Evolutionary conservation across 305 asterid species (phyloP), one percentile per base, ranked within the genome.

Genomic region (Nicotiana rustica): DNA sequence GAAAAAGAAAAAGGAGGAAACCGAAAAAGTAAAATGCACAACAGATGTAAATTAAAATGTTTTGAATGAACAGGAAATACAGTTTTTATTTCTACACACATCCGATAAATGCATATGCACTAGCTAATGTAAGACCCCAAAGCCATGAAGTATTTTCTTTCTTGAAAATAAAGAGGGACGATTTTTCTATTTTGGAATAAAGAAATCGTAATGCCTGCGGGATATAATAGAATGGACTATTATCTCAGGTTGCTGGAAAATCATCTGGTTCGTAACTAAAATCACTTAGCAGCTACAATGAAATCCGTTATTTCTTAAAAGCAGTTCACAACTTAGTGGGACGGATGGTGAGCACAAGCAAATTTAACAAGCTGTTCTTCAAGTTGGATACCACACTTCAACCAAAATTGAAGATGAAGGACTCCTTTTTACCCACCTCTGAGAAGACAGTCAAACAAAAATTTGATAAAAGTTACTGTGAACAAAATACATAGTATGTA

Each of bases 281-380:
- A 49, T 49, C 21, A 49, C 79, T 49, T 13, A 49, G 44, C 79
- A 49, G 62, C 79, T 47, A 73, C 61, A 47, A 47, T 47, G 79
- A 47, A 47, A 35, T 49, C 62, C 41, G 1, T 49, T 25, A 47
- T 25, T 21, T 21, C 64, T 25, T 4, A 73, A 13, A 25, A 15
- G 25, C 79, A 73, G 64, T 13, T 73, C 14, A 47, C 44, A 49
- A 21, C 4, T 73, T 49, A 57, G 44, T 13, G 59, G 62, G 25
- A 49, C 21, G 25, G 15, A 14, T 73, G 44, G 25, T 49, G 36
- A 49, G 79, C 4, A 25, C 14, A 49, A 10, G 19, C 14, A 49
- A 13, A 1, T 14, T 13, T 21, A 15, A 25, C 60, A 21, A 49
- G 15, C 2, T 10, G 9, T 73, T 49, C 64, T 10, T 44, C 47